Percentiles rank a stretch among this genome's conserved stretches.
These are phyloP conservation scores for Pascua sp. DNA, from an alignment of 1,284 basidiomycete genomes.

Conservation along the genomic window DNA sequence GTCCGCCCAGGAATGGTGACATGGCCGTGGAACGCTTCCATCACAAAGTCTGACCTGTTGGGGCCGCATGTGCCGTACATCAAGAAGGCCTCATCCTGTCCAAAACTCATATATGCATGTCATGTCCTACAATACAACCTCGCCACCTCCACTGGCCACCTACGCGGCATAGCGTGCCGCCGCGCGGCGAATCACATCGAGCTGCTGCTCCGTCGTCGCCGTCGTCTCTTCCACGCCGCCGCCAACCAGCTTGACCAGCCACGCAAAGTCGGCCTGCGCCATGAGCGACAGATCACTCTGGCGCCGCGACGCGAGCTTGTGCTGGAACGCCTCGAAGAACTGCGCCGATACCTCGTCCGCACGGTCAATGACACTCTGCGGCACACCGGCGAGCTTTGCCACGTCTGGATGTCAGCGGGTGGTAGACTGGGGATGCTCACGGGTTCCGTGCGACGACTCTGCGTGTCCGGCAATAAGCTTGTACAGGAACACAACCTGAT, in stretches of 20 bases:
- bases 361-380: constrained; percentile 64
- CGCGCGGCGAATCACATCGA: constrained; percentile 30
- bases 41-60: too few species aligned
- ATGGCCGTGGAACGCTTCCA: too few species aligned
- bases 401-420: constrained; percentile 56
- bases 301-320: constrained; percentile 64
- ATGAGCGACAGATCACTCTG: constrained; percentile 66
- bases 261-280: constrained; percentile 82
- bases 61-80: too few species aligned
- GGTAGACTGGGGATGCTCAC: constrained; percentile 33
- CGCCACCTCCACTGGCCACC: too few species aligned
- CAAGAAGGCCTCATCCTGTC: too few species aligned
- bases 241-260: constrained; percentile 52
- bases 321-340: constrained; percentile 81
- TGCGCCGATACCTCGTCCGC: constrained; percentile 81
- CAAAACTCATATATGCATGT: too few species aligned
- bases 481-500: constrained; percentile 82
- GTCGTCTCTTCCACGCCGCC: constrained; percentile 12
- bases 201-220: constrained; percentile 24
- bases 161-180: constrained; percentile 4
- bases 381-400: constrained; percentile 79
- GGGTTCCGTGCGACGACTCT: constrained; percentile 86
- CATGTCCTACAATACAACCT: too few species aligned
- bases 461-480: constrained; percentile 86
- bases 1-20: too few species aligned